These are phyloP conservation scores for Brettanomyces anomalus DNA, from an alignment of 805 yeast genomes.

Conservation along the genomic window DNA sequence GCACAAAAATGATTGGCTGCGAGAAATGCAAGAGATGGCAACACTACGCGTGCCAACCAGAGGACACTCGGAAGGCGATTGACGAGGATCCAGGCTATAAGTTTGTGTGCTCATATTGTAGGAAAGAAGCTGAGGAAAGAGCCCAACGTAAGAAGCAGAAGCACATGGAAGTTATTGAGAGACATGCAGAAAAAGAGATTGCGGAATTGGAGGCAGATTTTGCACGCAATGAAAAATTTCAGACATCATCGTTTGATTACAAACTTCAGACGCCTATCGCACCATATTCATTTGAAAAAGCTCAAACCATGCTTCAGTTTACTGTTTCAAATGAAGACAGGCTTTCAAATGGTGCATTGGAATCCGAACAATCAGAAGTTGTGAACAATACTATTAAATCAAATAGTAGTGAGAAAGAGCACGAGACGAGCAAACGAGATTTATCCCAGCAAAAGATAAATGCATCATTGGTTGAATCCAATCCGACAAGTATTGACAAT, in stretches of 20 bases:
- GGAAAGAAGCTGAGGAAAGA: neutral
- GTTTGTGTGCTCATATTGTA: constrained; percentile 13
- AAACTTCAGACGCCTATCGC: neutral
- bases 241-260: neutral
- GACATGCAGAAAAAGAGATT: neutral
- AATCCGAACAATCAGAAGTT: too few species aligned
- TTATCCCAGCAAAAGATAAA: too few species aligned
- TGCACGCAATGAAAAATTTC: neutral
- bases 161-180: neutral
- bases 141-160: neutral
- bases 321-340: neutral
- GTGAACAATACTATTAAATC: too few species aligned
- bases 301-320: neutral
- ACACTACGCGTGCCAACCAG: constrained; percentile 28
- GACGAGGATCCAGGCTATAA: constrained; percentile 11
- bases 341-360: too few species aligned
- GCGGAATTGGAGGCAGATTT: neutral
- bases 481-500: too few species aligned
- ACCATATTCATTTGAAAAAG: neutral
- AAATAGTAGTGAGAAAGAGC: too few species aligned
- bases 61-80: constrained; percentile 19
- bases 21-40: constrained; percentile 30
- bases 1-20: constrained; percentile 26
- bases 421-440: too few species aligned
- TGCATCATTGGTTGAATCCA: too few species aligned